Evolutionary conservation across 225 moss, liverwort and hornwort genomes (phyloP), one percentile per base, ranked within the genome.

Genomic region (Climacium dendroides): DNA sequence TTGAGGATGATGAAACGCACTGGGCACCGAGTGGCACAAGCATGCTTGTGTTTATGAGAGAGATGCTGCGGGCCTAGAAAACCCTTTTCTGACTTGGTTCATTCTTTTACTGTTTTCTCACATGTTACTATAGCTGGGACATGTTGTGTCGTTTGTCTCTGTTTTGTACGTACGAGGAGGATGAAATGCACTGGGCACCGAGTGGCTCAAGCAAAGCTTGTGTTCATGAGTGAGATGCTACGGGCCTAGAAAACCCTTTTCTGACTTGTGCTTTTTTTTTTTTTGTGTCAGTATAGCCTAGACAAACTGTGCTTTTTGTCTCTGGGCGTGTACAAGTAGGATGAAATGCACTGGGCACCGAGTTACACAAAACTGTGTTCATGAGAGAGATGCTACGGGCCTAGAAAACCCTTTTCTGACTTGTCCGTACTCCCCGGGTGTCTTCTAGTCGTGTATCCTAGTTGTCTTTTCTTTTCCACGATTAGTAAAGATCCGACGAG

Each of bases 371-470:
- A 53, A 35, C 43, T 20, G 41, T 78, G 85, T 78, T 43, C 57
- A 55, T 91, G 89, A 89, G 91, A 30, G 91, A 89, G 19, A 85
- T 91, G 89, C 91, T 81, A 70, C 67, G 89, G 91, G 81, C 89
- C 87, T 91, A 89, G 85, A 91, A 85, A 87, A 84, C 81, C 85
- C 78, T 77, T 89, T 85, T 87, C 89, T 89, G 87, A 91, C 87
- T 81, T 87, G 77, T 79, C 43, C 48, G 29, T 71, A 59, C 32
- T 67, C 57, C 41, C 53, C 54, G 6, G 35, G 28, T 70, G 47
- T 45, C 74, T 35, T 83, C 32, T 30, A 39, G 52, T 81, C 59
- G 11, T 61, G 61, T 87, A 61, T 64, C 43, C 35, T 87, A 54
- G 25, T 74, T 34, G 6, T 30, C 30, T 32, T 48, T 43, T 84